Conservation (phyloP, 805 yeast species). For the Spathaspora passalidarum region DNA sequence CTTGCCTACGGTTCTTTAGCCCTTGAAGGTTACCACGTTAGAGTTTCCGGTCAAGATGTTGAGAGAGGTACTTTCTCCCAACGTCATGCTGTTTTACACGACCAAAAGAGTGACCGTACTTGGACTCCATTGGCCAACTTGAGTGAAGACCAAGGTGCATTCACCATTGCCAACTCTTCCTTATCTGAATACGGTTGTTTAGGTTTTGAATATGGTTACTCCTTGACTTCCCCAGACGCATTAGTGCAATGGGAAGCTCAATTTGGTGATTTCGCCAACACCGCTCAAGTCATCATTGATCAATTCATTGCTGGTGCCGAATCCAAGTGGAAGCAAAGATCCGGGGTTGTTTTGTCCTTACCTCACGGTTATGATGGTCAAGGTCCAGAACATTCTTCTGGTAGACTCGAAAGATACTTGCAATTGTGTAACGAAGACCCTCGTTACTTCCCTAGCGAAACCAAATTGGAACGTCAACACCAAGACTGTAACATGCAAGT, state of each 20-base stretch:
- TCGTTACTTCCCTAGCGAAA: conserved; percentile 86
- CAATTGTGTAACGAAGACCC: conserved; percentile 96
- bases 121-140: conserved; percentile 84
- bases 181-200: conserved; percentile 98
- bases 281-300: conserved; percentile 96
- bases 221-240: conserved; percentile 95
- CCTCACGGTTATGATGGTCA: conserved; percentile 99
- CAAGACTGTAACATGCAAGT: conserved; percentile 98
- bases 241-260: conserved; percentile 99
- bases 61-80: conserved; percentile 99
- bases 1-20: conserved; percentile 92
- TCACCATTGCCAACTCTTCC: conserved; percentile 89
- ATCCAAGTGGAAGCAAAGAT: conserved; percentile 98
- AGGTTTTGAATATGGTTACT: conserved; percentile 99
- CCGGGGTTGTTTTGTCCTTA: conserved; percentile 89
- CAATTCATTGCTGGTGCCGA: conserved; percentile 97
- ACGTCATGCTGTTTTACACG: conserved; percentile 98
- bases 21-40: conserved; percentile 91
- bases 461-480: conserved; percentile 92
- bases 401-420: conserved; percentile 94
- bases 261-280: conserved; percentile 99
- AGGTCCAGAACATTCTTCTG: conserved; percentile 99
- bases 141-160: conserved; percentile 77
- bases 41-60: conserved; percentile 99
- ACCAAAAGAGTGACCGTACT: conserved; percentile 80